phyloP scores from a whole-genome alignment of 192 early-diverging fungal genomes.

The Backusella morwellensis region DNA sequence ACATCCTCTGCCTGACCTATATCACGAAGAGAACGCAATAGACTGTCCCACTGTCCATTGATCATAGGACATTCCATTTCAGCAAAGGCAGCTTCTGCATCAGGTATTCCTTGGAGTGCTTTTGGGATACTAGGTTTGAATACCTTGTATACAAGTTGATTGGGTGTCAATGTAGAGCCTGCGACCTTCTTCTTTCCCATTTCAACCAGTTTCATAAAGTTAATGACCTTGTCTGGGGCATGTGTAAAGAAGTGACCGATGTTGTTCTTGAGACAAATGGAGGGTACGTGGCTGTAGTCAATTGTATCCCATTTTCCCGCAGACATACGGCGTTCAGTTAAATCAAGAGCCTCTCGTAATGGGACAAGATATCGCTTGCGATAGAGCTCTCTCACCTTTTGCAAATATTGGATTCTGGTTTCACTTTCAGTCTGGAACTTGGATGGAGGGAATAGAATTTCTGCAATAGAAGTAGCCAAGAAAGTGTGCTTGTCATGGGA shows the following conservation, averaged over 20 bases:
- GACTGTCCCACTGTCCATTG: slow-evolving; percentile 18
- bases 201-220: slow-evolving; percentile 26
- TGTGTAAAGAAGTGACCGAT: slow-evolving; percentile 31
- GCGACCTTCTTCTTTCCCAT: slow-evolving; percentile 41
- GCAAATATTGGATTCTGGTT: slow-evolving; percentile 26
- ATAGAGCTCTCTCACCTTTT: slow-evolving; percentile 28
- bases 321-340: slow-evolving; percentile 42
- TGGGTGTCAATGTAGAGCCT: slow-evolving; percentile 42
- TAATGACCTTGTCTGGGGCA: slow-evolving; percentile 29
- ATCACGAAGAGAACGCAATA: background rate
- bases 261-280: slow-evolving; percentile 42
- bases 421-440: slow-evolving; percentile 11
- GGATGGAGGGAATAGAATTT: slow-evolving; percentile 34
- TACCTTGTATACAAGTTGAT: slow-evolving; percentile 36
- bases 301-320: slow-evolving; percentile 43
- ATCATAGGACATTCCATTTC: background rate
- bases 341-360: slow-evolving; percentile 39
- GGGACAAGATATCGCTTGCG: slow-evolving; percentile 39
- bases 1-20: background rate
- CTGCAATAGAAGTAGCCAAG: slow-evolving; percentile 38
- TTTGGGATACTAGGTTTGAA: background rate
- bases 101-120: slow-evolving; percentile 11
- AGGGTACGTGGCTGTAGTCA: slow-evolving; percentile 40
- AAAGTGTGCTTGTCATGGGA: slow-evolving; percentile 38
- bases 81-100: background rate